Percentiles rank a stretch among this genome's conserved stretches.
phyloP scores from a whole-genome alignment of 441 rosid genomes.

The Daphne laureola region DNA sequence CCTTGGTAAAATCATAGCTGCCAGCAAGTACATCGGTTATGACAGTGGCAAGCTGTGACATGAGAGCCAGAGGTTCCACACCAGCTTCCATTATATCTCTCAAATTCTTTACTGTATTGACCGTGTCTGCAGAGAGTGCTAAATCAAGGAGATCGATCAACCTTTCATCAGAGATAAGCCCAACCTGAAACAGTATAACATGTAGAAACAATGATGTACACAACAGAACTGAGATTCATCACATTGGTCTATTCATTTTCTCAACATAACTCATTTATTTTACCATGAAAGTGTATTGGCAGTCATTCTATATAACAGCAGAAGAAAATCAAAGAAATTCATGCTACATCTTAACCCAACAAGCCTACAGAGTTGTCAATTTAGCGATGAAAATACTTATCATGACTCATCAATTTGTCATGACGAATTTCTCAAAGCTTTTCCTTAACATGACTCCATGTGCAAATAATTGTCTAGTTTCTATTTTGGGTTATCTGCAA shows the following conservation, averaged over 20 bases:
- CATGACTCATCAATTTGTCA: too few species aligned
- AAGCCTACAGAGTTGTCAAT: too few species aligned
- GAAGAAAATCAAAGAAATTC: slow-evolving; percentile 1
- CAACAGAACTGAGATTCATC: too few species aligned
- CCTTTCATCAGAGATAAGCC: slow-evolving; percentile 93
- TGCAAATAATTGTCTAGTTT: too few species aligned
- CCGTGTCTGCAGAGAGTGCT: slow-evolving; percentile 98
- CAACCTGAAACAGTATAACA: slow-evolving; percentile 44
- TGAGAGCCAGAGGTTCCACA: slow-evolving; percentile 90
- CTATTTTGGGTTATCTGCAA: too few species aligned
- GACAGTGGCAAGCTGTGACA: slow-evolving; percentile 98
- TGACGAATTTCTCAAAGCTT: too few species aligned
- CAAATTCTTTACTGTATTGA: slow-evolving; percentile 78
- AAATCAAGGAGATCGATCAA: slow-evolving; percentile 98
- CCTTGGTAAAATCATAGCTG: slow-evolving; percentile 76
- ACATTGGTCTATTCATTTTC: too few species aligned
- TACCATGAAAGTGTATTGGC: too few species aligned
- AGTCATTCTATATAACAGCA: too few species aligned
- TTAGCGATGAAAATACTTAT: too few species aligned
- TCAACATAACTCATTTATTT: too few species aligned
- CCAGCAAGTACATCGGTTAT: slow-evolving; percentile 97
- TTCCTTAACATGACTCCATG: too few species aligned
- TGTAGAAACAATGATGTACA: slow-evolving; percentile 1
- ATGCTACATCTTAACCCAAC: background rate
- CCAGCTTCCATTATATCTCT: slow-evolving; percentile 94